These are phyloP conservation scores for Alternaria sp. DNA, from an alignment of 2,329 filamentous ascomycete species.

Conservation along the genomic window DNA sequence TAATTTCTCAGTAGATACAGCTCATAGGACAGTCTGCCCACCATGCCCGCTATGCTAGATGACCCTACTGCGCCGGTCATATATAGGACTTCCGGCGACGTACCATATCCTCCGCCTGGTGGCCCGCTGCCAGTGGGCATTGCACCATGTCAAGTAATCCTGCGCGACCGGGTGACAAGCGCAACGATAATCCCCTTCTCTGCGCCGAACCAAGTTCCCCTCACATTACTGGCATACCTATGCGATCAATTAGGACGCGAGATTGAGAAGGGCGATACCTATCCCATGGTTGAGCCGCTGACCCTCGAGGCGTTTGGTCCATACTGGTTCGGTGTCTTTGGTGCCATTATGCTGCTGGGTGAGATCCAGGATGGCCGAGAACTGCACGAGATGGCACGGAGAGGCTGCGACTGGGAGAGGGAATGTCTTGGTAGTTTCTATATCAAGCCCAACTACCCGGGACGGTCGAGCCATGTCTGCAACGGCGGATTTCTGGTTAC, in stretches of 20 bases:
- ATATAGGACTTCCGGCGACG: slow-evolving; percentile 71
- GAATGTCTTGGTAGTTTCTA: slow-evolving; percentile 90
- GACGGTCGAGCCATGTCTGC: slow-evolving; percentile 88
- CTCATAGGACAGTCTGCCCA: slow-evolving; percentile 27
- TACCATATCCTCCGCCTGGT: slow-evolving; percentile 69
- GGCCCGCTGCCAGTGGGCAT: slow-evolving; percentile 74
- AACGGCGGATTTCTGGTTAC: slow-evolving; percentile 65
- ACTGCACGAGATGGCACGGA: slow-evolving; percentile 55
- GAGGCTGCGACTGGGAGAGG: slow-evolving; percentile 74
- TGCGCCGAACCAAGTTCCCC: slow-evolving; percentile 78
- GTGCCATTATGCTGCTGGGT: slow-evolving; percentile 84
- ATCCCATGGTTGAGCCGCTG: slow-evolving; percentile 84
- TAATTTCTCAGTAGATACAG: slow-evolving; percentile 8
- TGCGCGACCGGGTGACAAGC: slow-evolving; percentile 82
- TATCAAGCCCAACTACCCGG: slow-evolving; percentile 93
- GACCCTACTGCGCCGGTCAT: slow-evolving; percentile 76
- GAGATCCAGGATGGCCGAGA: slow-evolving; percentile 67
- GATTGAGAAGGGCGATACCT: slow-evolving; percentile 90
- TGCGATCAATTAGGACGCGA: slow-evolving; percentile 87
- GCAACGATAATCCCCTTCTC: slow-evolving; percentile 86
- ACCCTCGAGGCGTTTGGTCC: slow-evolving; percentile 76
- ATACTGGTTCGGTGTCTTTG: slow-evolving; percentile 94
- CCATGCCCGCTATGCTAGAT: slow-evolving; percentile 81
- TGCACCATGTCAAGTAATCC: slow-evolving; percentile 76
- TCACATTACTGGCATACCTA: slow-evolving; percentile 77